Evolutionary conservation across 23 red algal species (phyloP).

Genomic region (Agarophyton chilense): DNA sequence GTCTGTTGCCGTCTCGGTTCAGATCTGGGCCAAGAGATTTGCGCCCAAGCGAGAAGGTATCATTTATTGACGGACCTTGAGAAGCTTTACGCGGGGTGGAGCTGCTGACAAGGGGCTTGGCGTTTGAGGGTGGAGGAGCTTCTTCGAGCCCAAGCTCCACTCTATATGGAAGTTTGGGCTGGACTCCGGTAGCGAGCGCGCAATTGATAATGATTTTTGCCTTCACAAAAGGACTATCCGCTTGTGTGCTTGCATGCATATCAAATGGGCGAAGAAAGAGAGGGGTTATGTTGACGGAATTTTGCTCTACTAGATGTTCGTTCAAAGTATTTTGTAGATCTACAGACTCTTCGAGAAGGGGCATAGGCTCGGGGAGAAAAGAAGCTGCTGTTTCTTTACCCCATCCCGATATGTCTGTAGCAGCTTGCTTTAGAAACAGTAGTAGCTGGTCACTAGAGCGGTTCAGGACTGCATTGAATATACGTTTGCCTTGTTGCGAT

Average conservation of each 20-base stretch:
- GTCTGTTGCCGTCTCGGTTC: not conserved
- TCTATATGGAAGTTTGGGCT: conserved; percentile 15
- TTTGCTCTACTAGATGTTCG: not conserved
- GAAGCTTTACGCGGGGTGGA: not conserved
- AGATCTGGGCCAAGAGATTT: conserved; percentile 5
- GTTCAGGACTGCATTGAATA: not conserved
- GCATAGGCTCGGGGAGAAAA: conserved; percentile 11
- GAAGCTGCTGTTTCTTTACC: conserved; percentile 30
- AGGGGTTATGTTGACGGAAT: conserved; percentile 5
- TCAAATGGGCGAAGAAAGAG: conserved; percentile 26
- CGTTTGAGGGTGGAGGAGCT: conserved; percentile 13
- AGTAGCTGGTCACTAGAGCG: not conserved
- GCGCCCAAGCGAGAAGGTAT: conserved; percentile 30
- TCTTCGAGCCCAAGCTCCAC: conserved; percentile 26
- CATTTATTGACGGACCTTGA: conserved; percentile 26
- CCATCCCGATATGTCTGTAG: conserved; percentile 20
- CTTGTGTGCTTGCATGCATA: conserved; percentile 12
- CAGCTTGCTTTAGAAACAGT: conserved; percentile 10
- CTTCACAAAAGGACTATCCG: not conserved
- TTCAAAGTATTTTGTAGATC: conserved; percentile 13
- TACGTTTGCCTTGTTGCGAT: conserved; percentile 31
- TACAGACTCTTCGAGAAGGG: conserved; percentile 36
- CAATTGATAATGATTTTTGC: not conserved
- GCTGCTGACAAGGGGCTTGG: not conserved
- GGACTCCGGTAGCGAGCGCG: conserved; percentile 9